Evolutionary conservation across 2,329 filamentous ascomycete genomes (phyloP), one percentile per base, ranked within the genome.

Genomic region (Cryphonectria naterciae): DNA sequence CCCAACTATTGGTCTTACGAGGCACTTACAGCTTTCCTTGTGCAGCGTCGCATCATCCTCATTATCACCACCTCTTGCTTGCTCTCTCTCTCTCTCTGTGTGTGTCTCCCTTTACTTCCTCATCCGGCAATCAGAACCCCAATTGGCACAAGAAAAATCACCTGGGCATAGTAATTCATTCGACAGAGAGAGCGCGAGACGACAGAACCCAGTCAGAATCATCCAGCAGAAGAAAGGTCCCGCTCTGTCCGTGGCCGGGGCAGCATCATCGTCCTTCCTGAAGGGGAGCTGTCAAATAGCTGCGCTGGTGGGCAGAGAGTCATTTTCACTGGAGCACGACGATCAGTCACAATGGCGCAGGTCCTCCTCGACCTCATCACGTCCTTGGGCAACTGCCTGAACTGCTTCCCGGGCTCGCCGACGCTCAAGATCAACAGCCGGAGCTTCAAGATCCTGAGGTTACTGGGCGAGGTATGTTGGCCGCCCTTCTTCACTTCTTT

Each of bases 381-480:
- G 81, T 97, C 94, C 72, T 88, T 99, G 73, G 94, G 93, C 74
- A 97, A 95, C 83, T 98, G 95, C 86, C 91, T 98, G 82, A 95
- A 92, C 82, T 99, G 96, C 85, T 98, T 99, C 79, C 95, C 96
- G 19, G 93, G 93, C 76, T 95, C 94, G 74, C 95, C 96, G 70
- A 94, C 95, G 70, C 89, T 99, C 76, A 97, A 96, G 83, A 96
- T 99, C 85, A 98, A 98, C 82, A 92, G 88, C 78, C 91, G 94
- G 73, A 96, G 91, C 83, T 98, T 98, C 87, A 98, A 98, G 87
- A 97, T 99, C 80, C 85, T 97, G 76, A 92, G 96, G 72, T 86
- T 99, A 66, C 87, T 99, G 4, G 96, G 96, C 80, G 96, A 99
- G 88, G 93, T 94, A 84, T 76, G 85, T 71, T 67, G 39, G 17